phyloP scores from a whole-genome alignment of 2,329 filamentous ascomycete species.

The Leptographium galeiforme region DNA sequence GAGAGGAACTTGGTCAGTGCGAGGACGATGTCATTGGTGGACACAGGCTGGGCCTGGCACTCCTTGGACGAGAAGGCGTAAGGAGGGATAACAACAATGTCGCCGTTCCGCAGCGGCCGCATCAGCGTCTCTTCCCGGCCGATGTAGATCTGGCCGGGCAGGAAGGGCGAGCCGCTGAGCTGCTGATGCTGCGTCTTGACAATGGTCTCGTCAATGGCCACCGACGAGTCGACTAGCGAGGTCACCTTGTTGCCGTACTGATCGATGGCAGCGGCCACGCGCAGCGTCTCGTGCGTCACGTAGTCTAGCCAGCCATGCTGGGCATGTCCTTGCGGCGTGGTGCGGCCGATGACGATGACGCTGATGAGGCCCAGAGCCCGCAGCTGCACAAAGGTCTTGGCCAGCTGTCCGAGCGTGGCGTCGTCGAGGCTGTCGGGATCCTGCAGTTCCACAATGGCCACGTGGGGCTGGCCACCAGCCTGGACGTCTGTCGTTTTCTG shows the following conservation, averaged over 20 bases:
- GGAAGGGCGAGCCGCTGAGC: constrained; percentile 17
- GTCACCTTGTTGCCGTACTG: constrained; percentile 53
- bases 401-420: constrained; percentile 57
- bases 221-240: constrained; percentile 49
- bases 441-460: constrained; percentile 77
- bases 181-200: neutral
- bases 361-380: constrained; percentile 69
- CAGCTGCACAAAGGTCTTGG: constrained; percentile 72
- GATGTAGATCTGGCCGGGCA: constrained; percentile 23
- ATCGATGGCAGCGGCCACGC: constrained; percentile 64
- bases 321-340: constrained; percentile 22
- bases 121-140: constrained; percentile 42
- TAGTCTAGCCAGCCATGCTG: constrained; percentile 24
- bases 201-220: constrained; percentile 20
- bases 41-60: constrained; percentile 23
- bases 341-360: constrained; percentile 61
- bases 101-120: constrained; percentile 50
- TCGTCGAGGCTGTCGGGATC: constrained; percentile 59
- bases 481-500: constrained; percentile 7
- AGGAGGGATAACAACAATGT: constrained; percentile 55
- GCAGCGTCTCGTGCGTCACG: constrained; percentile 50
- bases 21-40: constrained; percentile 52
- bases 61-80: constrained; percentile 29
- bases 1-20: constrained; percentile 66
- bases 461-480: constrained; percentile 39